A percentile compares a stretch with the other conserved stretches of the same genome.
phyloP scores from a whole-genome alignment of 2,329 filamentous ascomycete genomes.

The Macrophomina tecta region DNA sequence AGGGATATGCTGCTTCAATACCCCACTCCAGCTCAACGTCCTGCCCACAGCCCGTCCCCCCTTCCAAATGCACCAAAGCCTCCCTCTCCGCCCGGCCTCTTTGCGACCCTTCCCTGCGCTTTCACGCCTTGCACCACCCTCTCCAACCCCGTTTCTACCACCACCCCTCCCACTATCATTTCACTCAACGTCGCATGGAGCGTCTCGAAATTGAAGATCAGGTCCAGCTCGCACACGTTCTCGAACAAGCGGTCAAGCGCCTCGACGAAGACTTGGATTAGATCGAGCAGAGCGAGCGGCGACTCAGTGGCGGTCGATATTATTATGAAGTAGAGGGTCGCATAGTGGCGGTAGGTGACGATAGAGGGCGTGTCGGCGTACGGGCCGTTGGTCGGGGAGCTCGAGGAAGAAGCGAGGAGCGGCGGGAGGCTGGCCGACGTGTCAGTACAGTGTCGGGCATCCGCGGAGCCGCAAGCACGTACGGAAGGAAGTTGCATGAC shows the following conservation, averaged over 20 bases:
- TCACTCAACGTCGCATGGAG: conserved; percentile 88
- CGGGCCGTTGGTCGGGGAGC: conserved; percentile 55
- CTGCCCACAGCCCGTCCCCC: conserved; percentile 29
- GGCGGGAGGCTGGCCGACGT: conserved; percentile 65
- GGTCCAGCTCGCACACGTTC: conserved; percentile 96
- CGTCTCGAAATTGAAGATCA: conserved; percentile 99
- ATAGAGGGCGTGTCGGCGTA: conserved; percentile 91
- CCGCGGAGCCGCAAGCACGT: conserved; percentile 38
- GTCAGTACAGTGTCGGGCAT: not conserved
- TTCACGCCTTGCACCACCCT: conserved; percentile 85
- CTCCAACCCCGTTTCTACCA: conserved; percentile 89
- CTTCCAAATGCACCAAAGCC: conserved; percentile 31
- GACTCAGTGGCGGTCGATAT: conserved; percentile 97
- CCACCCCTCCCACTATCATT: conserved; percentile 95
- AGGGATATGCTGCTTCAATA: not conserved
- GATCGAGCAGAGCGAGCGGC: conserved; percentile 89
- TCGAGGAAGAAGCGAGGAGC: conserved; percentile 58
- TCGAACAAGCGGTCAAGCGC: conserved; percentile 93
- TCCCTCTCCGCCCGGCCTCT: conserved; percentile 62
- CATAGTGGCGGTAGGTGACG: conserved; percentile 97
- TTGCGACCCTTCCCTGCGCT: conserved; percentile 76
- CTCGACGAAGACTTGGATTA: conserved; percentile 98
- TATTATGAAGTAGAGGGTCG: conserved; percentile 97
- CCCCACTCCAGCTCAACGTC: conserved; percentile 7
- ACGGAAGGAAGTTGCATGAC: conserved; percentile 94